Base-by-base conservation (phyloP, 306 rosid genomes). In the Prosopis cineraria region DNA sequence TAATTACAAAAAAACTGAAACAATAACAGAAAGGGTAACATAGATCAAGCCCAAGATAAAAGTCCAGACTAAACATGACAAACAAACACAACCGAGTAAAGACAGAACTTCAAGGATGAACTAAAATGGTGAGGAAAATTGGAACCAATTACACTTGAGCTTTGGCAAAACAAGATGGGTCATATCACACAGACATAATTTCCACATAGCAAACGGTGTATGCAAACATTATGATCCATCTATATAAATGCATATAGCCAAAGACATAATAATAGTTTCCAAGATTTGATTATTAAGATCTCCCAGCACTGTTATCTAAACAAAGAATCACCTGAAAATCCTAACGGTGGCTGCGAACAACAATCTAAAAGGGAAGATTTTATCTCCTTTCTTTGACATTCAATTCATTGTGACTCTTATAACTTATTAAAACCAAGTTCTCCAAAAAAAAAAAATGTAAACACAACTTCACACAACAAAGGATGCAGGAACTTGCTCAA, bases 371-470 rank as follows among this genome's bases (percentile, higher is more conserved):
- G 14, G 22, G 58, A 55, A 27, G 66, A 52, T 17, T 34, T n/a
- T 70, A 39, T 76, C 30, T 80, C 31, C 62, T 60, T 80, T 70
- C 47, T 69, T 58, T 29, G 47, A 27, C 53, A 73, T 64, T 66
- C 16, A 79, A 63, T 59, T 62, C 66, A 69, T 68, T 27, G 36
- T 31, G 80, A 65, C 39, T 34, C 44, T 64, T 29, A 19, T 29
- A 27, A 14, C 17, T 3, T 64, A 34, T 3, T 3, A 17, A 11
- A 39, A 31, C 31, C 27, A 73, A 76, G 44, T 67, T 30, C 60
- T 53, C 77, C n/a, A n/a, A n/a, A n/a, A n/a, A 58, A 77, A 43
- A 48, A 22, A 52, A 29, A 44, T 39, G 3, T 71, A 41, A 79
- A 58, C 45, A 72, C 62, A 73, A 76, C 5, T 75, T 60, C 25